Percentiles rank a stretch among this genome's conserved stretches.
Evolutionary conservation across 2,329 filamentous ascomycete genomes (phyloP).

Genomic region (Neofusicoccum ribis): DNA sequence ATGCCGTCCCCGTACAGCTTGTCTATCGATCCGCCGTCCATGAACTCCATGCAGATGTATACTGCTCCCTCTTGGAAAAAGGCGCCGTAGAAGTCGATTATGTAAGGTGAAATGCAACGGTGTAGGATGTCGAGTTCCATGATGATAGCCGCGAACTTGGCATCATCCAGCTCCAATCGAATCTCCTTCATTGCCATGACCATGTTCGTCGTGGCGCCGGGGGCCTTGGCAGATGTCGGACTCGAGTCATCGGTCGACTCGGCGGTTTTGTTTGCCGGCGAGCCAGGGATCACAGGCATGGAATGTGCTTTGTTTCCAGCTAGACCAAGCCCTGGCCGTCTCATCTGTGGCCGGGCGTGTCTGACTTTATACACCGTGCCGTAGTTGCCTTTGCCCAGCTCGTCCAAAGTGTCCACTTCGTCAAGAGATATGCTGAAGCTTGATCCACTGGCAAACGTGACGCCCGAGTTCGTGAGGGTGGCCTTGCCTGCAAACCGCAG

Average conservation of each 20-base stretch:
- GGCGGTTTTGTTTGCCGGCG: conserved; percentile 32
- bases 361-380: conserved; percentile 96
- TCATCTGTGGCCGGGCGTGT: conserved; percentile 71
- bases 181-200: conserved; percentile 99
- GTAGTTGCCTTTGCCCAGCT: conserved; percentile 97
- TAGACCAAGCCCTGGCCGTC: conserved; percentile 60
- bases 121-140: conserved; percentile 97
- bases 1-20: conserved; percentile 91
- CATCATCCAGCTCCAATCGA: conserved; percentile 89
- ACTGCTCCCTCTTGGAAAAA: conserved; percentile 99
- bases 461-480: conserved; percentile 81
- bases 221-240: conserved; percentile 36
- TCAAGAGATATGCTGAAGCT: conserved; percentile 94
- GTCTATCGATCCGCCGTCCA: conserved; percentile 98
- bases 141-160: conserved; percentile 94
- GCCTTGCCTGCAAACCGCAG: conserved; percentile 93
- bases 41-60: conserved; percentile 99
- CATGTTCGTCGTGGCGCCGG: conserved; percentile 65
- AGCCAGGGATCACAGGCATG: conserved; percentile 31
- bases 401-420: conserved; percentile 88
- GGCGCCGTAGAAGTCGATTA: conserved; percentile 97
- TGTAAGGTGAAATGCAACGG: conserved; percentile 90
- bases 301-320: conserved; percentile 57
- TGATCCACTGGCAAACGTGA: conserved; percentile 87
- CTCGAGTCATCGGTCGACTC: conserved; percentile 32